Evolutionary conservation across 2,329 filamentous ascomycete genomes (phyloP).

Genomic region (Cladophialophora yegresii): DNA sequence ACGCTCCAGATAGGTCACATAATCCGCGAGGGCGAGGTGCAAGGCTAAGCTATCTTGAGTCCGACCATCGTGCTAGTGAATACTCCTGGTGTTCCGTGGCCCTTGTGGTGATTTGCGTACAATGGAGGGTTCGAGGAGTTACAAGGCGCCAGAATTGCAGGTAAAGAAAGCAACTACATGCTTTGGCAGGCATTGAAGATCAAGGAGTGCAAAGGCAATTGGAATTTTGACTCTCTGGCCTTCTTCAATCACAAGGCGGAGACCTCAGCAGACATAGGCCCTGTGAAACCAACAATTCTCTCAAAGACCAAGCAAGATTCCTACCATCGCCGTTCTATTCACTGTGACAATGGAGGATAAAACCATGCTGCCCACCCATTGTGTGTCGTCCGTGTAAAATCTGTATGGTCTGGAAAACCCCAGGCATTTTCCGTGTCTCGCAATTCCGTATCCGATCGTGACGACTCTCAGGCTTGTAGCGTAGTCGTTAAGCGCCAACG

Average conservation of each 20-base stretch:
- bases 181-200: background rate
- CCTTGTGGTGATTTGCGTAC: no score
- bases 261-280: background rate
- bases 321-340: background rate
- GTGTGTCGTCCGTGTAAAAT: constrained; percentile 15
- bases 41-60: background rate
- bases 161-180: background rate
- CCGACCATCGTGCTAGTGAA: background rate
- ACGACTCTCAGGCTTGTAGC: background rate
- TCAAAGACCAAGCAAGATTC: background rate
- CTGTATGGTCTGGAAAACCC: constrained; percentile 17
- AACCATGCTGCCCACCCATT: constrained; percentile 3
- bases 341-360: background rate
- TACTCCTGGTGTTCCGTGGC: no score
- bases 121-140: background rate
- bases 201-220: background rate
- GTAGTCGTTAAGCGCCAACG: background rate
- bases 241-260: background rate
- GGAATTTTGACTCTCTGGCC: background rate
- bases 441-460: background rate
- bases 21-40: background rate
- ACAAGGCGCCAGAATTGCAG: background rate
- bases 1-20: background rate
- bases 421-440: constrained; percentile 11
- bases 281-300: background rate